A percentile compares a stretch with the other conserved stretches of the same genome.
phyloP scores from a whole-genome alignment of 2,329 filamentous ascomycete genomes.

The Fusarium floridanum region DNA sequence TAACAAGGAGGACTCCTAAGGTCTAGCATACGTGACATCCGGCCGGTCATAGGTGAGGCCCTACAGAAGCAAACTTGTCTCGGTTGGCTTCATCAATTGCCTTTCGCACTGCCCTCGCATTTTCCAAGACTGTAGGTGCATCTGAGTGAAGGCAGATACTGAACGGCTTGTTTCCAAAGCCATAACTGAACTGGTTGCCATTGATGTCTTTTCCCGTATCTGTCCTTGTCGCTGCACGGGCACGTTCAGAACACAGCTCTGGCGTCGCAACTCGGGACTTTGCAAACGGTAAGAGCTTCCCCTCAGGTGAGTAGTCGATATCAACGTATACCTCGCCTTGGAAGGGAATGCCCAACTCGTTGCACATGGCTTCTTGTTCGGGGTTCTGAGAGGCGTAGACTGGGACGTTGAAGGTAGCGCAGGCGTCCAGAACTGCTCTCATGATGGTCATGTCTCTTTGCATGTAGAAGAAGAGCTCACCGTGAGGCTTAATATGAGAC shows the following conservation, averaged over 20 bases:
- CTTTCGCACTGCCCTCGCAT: not conserved
- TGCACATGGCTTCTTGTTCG: constrained; percentile 1
- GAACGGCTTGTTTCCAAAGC: not conserved
- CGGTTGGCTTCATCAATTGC: not conserved
- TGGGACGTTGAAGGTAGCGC: constrained; percentile 44
- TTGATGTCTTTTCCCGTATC: not conserved
- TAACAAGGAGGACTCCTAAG: not conserved
- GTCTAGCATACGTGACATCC: not conserved
- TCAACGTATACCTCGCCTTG: not conserved
- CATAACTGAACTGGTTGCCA: not conserved
- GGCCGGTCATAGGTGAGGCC: not conserved
- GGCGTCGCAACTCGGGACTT: not conserved
- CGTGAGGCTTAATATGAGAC: constrained; percentile 74
- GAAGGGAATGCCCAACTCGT: not conserved
- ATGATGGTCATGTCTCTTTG: constrained; percentile 45
- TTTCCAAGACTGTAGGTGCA: constrained; percentile 3
- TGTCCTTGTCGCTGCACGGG: not conserved
- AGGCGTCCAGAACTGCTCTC: constrained; percentile 47
- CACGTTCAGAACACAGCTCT: constrained; percentile 1
- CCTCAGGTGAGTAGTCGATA: not conserved
- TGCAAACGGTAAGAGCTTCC: not conserved
- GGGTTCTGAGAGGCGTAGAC: constrained; percentile 42
- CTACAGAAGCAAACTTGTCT: not conserved
- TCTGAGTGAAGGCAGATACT: not conserved
- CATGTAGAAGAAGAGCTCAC: constrained; percentile 64